phyloP scores from a whole-genome alignment of 129 eudicot species.

The Artemisia tridentata region DNA sequence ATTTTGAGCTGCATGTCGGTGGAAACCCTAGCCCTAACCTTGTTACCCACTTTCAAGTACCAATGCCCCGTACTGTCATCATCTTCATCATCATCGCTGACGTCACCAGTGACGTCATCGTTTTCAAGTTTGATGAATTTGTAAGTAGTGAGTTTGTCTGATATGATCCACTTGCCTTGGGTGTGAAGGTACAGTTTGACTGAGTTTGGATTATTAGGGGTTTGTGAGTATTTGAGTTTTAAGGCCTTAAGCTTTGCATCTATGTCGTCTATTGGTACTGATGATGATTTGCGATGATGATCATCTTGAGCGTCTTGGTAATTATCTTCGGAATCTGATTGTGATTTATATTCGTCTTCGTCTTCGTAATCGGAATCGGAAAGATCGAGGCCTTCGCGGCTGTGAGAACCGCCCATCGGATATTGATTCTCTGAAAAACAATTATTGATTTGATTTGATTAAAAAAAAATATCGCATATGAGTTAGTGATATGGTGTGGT shows the following conservation, averaged over 20 bases:
- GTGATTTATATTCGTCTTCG: constrained; percentile 23
- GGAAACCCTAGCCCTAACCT: constrained; percentile 72
- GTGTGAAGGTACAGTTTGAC: constrained; percentile 81
- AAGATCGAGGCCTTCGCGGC: constrained; percentile 88
- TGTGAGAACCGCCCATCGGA: constrained; percentile 89
- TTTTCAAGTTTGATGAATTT: constrained; percentile 41
- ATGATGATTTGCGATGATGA: constrained; percentile 15
- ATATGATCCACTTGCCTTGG: constrained; percentile 74
- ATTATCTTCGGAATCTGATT: constrained; percentile 19
- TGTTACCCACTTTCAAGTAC: constrained; percentile 73
- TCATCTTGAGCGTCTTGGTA: constrained; percentile 46
- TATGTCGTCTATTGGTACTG: constrained; percentile 46
- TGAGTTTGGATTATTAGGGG: constrained; percentile 26
- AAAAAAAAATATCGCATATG: background rate
- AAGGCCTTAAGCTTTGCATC: constrained; percentile 60
- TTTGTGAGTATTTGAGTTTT: constrained; percentile 59
- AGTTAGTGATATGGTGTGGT: background rate
- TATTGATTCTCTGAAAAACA: too few species aligned
- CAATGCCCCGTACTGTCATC: constrained; percentile 32
- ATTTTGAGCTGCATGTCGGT: constrained; percentile 83
- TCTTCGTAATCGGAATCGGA: constrained; percentile 65
- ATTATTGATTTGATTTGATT: too few species aligned
- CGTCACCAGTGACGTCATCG: constrained; percentile 34
- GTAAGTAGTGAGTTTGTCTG: constrained; percentile 53
- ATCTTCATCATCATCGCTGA: background rate